A percentile compares a stretch with the other conserved stretches of the same genome.
These are phyloP conservation scores for Calonectria henricotiae DNA, from an alignment of 2,329 filamentous ascomycete species.

Conservation along the genomic window DNA sequence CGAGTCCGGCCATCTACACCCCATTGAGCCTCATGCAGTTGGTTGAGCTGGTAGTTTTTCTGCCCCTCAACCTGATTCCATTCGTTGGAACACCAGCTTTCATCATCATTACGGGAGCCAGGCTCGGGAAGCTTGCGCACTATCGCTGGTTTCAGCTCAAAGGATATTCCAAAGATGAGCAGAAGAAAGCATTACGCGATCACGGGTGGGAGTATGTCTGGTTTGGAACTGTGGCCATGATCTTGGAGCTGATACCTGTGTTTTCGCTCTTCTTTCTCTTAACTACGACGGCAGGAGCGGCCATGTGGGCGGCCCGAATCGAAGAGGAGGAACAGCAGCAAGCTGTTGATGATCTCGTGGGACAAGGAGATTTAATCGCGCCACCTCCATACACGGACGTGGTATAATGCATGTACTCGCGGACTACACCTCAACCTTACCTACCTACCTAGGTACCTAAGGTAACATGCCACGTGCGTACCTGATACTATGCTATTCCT, in stretches of 20 bases:
- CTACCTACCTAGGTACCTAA: background rate
- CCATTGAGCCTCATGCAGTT: conserved; percentile 96
- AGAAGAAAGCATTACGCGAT: conserved; percentile 78
- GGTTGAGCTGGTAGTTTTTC: conserved; percentile 83
- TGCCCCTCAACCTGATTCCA: conserved; percentile 91
- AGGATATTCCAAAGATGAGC: conserved; percentile 81
- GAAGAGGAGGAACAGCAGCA: conserved; percentile 71
- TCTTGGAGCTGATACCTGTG: conserved; percentile 89
- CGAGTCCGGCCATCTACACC: conserved; percentile 82
- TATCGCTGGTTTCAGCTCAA: conserved; percentile 91
- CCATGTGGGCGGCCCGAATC: conserved; percentile 87
- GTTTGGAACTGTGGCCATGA: conserved; percentile 90
- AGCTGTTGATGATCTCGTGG: conserved; percentile 33
- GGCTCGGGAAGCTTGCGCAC: conserved; percentile 90
- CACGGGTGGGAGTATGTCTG: conserved; percentile 89
- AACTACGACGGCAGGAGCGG: conserved; percentile 87
- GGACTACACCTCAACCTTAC: background rate
- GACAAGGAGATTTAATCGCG: conserved; percentile 42
- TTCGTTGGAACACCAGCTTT: conserved; percentile 88
- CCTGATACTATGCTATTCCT: background rate
- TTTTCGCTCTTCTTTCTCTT: conserved; percentile 96
- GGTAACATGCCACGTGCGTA: background rate
- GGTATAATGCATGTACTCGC: conserved; percentile 18
- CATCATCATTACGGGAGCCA: conserved; percentile 88
- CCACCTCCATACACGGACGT: conserved; percentile 55